Evolutionary conservation across 371 early-diverging fungal species (phyloP).

Genomic region (Coemansia linderi): DNA sequence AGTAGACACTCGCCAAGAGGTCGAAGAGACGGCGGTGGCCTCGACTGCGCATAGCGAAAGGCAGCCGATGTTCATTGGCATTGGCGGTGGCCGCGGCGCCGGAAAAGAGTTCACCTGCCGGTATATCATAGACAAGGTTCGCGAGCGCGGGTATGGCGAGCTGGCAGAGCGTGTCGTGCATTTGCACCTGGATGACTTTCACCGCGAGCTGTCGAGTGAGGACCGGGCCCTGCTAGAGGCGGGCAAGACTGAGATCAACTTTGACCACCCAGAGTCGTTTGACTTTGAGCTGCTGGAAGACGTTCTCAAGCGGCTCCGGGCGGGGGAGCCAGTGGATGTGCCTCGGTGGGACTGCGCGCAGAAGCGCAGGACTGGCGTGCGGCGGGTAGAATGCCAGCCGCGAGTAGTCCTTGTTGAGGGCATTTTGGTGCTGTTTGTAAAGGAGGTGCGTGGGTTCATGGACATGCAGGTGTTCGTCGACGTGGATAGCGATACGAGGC

Average conservation of each 20-base stretch:
- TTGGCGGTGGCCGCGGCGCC: conserved; percentile 53
- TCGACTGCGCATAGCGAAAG: not conserved
- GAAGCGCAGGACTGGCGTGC: conserved; percentile 35
- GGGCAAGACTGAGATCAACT: conserved; percentile 58
- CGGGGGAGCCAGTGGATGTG: conserved; percentile 48
- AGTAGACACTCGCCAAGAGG: not conserved
- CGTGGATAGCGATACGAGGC: conserved; percentile 67
- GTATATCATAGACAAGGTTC: conserved; percentile 42
- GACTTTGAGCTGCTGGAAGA: conserved; percentile 57
- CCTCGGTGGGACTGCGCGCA: conserved; percentile 57
- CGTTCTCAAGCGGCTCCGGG: conserved; percentile 44
- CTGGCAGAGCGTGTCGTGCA: conserved; percentile 45
- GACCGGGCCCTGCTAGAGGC: conserved; percentile 53
- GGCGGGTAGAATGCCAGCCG: conserved; percentile 31
- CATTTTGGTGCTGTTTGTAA: conserved; percentile 57
- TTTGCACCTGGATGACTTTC: conserved; percentile 64
- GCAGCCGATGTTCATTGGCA: conserved; percentile 52
- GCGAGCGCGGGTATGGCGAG: conserved; percentile 41
- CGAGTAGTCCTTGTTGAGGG: conserved; percentile 59
- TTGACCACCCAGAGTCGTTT: conserved; percentile 66
- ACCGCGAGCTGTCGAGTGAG: conserved; percentile 57
- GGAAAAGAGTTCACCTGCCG: conserved; percentile 50
- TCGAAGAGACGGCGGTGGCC: not conserved
- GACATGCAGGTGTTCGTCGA: conserved; percentile 66
- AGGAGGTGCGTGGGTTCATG: conserved; percentile 52